Base-by-base conservation (phyloP, 192 early-diverging fungal species). In the Podila verticillata region DNA sequence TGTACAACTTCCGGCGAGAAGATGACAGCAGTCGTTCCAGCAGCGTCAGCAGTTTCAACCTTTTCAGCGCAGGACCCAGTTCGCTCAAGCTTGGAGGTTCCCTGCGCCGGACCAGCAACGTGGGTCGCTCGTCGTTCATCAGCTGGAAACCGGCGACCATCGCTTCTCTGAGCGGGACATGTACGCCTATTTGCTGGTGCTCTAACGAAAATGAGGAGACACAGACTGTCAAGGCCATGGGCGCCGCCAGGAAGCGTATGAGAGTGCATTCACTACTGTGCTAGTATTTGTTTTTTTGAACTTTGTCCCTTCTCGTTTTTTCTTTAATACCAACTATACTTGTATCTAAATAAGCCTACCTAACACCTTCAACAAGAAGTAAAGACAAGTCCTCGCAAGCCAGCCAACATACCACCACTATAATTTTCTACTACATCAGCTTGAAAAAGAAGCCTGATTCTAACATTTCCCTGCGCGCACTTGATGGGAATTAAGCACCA, bases 201-300 rank as follows among this genome's bases (percentile, higher is more conserved):
- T 80, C 77, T 36, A 65, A 54, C 9, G 77, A n/a, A 80, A 54
- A 80, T 62, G 77, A 80, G 48, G 77, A 80, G 48, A 70, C 70
- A 5, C 70, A 70, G 29, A 70, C 70, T 4, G 77, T 66, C 54
- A n/a, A 80, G 47, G 77, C 77, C 7, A 72, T 80, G 70, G 77
- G 72, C 29, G 77, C 77, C 10, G 77, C 77, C n/a, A 70, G 77
- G 13, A 80, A 80, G 47, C 70, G 77, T 7, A 80, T 80, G 77
- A 80, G 77, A 29, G 77, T 80, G 0, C 77, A 80, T 30, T 80
- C 77, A 3, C 47, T 80, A 31, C 47, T 80, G 8, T 80, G 77
- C 57, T 80, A 80, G 49, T 24, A 17, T 48, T 64, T 49, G 8
- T 9, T 36, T 35, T 35, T 4, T 20, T 51, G 57, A 3, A 57